Evolutionary conservation across 2,329 filamentous ascomycete genomes (phyloP), one percentile per base, ranked within the genome.

Genomic region (Aspergillus persii): DNA sequence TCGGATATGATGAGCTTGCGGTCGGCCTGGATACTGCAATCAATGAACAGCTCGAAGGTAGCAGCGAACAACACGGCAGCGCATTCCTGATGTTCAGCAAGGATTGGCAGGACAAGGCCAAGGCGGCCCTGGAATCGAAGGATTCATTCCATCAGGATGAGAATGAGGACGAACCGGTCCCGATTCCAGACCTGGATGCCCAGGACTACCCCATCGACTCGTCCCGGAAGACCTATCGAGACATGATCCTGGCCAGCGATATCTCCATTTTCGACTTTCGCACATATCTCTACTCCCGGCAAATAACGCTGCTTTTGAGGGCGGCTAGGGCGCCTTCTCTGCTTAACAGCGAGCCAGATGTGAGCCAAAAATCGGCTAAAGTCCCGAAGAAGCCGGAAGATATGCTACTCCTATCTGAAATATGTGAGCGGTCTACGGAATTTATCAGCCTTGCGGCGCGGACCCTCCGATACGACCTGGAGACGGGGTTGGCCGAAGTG

Each of bases 181-280:
- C 68, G 4, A 63, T 66, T 23, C 60, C 72, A 7, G 65, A 67
- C 9, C 66, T 78, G 36, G 66, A 68, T 11, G 59, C 68, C 18
- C 63, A 69, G 7, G 67, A 73, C 29, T 79, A 74, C 53, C 78
- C 78, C 18, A 72, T 81, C n/a, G 72, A 77, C 8, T 81, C 83
- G 1, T 86, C 86, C 63, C 82, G 79, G 67, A 96, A 96, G 73
- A 84, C 90, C 1, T 99, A 98, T 71, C 86, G 94, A 54, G 92
- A 96, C 58, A 86, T 96, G 68, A 99, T 99, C 52, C 81, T 99
- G 44, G 89, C 91, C 12, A 99, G 96, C 77, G 91, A 96, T 65
- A 96, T 99, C 39, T 99, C 95, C 0, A 83, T 96, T 2, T 97
- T 98, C 71, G 95, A 99, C 74, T 98, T 99, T 73, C 84, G 91